Base-by-base conservation (phyloP, 2,329 filamentous ascomycete species). In the Trichoderma afroharzianum region DNA sequence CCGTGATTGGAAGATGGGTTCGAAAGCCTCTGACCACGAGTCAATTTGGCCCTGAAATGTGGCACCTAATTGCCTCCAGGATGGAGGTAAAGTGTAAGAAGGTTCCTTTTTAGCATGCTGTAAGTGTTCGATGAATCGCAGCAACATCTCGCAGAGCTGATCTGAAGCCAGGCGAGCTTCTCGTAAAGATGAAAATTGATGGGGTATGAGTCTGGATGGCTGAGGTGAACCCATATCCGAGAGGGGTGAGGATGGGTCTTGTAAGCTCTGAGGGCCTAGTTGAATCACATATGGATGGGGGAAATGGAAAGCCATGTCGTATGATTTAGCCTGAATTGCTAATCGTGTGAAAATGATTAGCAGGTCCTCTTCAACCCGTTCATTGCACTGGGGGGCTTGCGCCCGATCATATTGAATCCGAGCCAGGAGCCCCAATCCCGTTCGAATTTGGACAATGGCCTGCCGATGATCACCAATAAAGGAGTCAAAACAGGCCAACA, bases 301-400 rank as follows among this genome's bases (percentile, higher is more conserved):
- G 72, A 91, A 90, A 77, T 91, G 89, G 76, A 91, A 91, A 36
- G 89, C 89, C 88, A 91, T 88, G 75, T 91, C 89, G 76, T 91
- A 91, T 0, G 88, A 90, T 76, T 91, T 91, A 57, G 89, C 89
- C 77, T 91, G 89, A 57, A 91, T 89, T 3, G 88, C 88, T 2
- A 91, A 82, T 5, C 89, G 85, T 1, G 87, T 90, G 75, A 91
- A 91, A 82, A 91, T 90, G 63, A 88, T 87, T 6, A 88, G 83
- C 30, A 91, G 82, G 75, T 91, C 89, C 64, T 88, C 84, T 73
- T 89, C 87, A 6, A 88, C 83, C 0, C 85, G 82, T 69, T 87
- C 85, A 67, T 84, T 85, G 15, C 73, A 57, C 9, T 62, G 50
- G 9, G 73, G 68, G 21, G 36, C 69, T 33, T 59, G 72, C 57